Base-by-base conservation (phyloP, 352 stramenopile species). In the Phytophthora sansomeana region DNA sequence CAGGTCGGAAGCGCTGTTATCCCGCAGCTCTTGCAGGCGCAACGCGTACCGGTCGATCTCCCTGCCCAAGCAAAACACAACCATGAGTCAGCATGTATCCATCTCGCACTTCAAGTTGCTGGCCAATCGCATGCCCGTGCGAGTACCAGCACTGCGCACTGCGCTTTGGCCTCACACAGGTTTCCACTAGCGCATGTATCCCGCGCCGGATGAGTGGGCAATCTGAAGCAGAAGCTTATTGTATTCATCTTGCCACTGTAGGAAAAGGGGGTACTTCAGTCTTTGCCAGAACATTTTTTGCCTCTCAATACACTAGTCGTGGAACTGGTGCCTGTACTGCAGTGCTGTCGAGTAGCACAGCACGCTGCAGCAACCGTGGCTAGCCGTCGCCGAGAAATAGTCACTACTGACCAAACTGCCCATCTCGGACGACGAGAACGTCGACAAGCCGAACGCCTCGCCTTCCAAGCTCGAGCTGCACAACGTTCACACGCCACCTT, bases 251-350 rank as follows among this genome's bases (percentile, higher is more conserved):
- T n/a, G n/a, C n/a, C n/a, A n/a, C n/a, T n/a, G n/a, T n/a, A n/a
- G n/a, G n/a, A n/a, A n/a, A n/a, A n/a, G n/a, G n/a, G n/a, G n/a
- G n/a, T n/a, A n/a, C n/a, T n/a, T n/a, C n/a, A n/a, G n/a, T n/a
- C n/a, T n/a, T n/a, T n/a, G n/a, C n/a, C n/a, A n/a, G n/a, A n/a
- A n/a, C n/a, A n/a, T n/a, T n/a, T n/a, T n/a, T n/a, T n/a, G n/a
- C n/a, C n/a, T n/a, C n/a, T n/a, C 47, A 47, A 87, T 83, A 65
- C 80, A 89, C 63, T 89, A 77, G 44, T 89, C 77, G 64, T 89
- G 80, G 68, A 86, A 89, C 21, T 73, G 43, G 54, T 89, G 80
- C 29, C 77, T 77, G 42, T 77, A 89, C 19, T 59, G 30, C 13
- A 89, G 72, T 17, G 67, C 73, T 39, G 78, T 85, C 35, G 71